A percentile compares a stretch with the other conserved stretches of the same genome.
phyloP scores from a whole-genome alignment of 805 yeast genomes.

The Saccharomycodes ludwigii region DNA sequence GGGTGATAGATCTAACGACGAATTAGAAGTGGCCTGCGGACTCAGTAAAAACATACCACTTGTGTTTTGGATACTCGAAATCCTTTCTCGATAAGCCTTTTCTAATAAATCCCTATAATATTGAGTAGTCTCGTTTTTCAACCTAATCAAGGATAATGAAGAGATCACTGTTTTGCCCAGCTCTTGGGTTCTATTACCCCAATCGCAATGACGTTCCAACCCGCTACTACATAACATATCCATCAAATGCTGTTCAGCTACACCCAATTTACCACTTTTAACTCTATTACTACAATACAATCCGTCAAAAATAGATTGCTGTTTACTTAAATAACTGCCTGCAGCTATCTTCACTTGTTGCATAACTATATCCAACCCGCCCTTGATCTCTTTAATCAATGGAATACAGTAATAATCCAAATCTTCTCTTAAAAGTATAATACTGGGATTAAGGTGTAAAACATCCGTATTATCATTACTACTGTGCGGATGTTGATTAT shows the following conservation, averaged over 20 bases:
- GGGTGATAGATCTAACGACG: slow-evolving; percentile 4
- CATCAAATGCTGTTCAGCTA: slow-evolving; percentile 89
- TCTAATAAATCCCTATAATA: slow-evolving; percentile 17
- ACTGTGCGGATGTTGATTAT: slow-evolving; percentile 1
- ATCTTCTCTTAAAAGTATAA: slow-evolving; percentile 87
- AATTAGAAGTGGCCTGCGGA: slow-evolving; percentile 6
- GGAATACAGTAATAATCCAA: slow-evolving; percentile 88
- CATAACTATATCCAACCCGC: slow-evolving; percentile 39
- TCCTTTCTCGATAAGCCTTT: slow-evolving; percentile 5
- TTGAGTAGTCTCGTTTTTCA: slow-evolving; percentile 29
- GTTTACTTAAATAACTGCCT: slow-evolving; percentile 49
- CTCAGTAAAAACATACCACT: slow-evolving; percentile 13
- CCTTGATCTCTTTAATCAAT: slow-evolving; percentile 42
- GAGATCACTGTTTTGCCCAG: slow-evolving; percentile 79
- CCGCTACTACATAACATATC: slow-evolving; percentile 94
- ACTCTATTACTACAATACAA: slow-evolving; percentile 29
- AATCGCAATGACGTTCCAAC: slow-evolving; percentile 45
- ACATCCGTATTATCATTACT: slow-evolving; percentile 14
- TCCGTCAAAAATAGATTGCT: slow-evolving; percentile 64
- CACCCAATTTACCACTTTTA: slow-evolving; percentile 37
- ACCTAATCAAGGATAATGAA: slow-evolving; percentile 37
- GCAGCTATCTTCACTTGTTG: slow-evolving; percentile 58
- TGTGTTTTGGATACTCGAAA: slow-evolving; percentile 8
- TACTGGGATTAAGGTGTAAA: slow-evolving; percentile 70
- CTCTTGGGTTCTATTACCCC: slow-evolving; percentile 89